phyloP scores from a whole-genome alignment of 371 early-diverging fungal species.

The Dichotomocladium elegans region DNA sequence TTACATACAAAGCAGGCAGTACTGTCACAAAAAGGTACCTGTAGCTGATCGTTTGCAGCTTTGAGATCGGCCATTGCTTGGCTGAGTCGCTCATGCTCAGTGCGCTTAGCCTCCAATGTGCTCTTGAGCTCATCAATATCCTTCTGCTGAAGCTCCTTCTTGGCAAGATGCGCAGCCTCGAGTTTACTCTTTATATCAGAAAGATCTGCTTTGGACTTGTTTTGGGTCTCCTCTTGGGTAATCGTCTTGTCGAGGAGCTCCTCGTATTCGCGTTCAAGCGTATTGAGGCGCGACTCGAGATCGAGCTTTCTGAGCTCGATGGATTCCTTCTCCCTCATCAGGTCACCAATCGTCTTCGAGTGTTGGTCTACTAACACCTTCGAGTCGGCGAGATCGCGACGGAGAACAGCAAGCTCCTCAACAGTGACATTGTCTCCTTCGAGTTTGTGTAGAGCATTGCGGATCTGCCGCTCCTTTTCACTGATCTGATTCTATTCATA shows the following conservation, averaged over 20 bases:
- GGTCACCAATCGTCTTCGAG: constrained; percentile 62
- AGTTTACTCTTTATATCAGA: constrained; percentile 79
- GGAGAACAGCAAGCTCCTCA: constrained; percentile 71
- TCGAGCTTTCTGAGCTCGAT: constrained; percentile 67
- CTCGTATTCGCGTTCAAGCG: constrained; percentile 85
- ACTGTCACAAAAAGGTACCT: constrained; percentile 12
- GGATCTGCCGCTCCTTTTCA: constrained; percentile 75
- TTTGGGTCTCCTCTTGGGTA: constrained; percentile 79
- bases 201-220: constrained; percentile 62
- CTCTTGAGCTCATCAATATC: constrained; percentile 75
- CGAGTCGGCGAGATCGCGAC: constrained; percentile 74
- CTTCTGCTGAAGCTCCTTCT: constrained; percentile 70
- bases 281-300: constrained; percentile 68
- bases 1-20: background rate
- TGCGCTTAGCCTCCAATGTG: constrained; percentile 65
- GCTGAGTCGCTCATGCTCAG: constrained; percentile 66
- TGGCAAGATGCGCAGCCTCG: constrained; percentile 79
- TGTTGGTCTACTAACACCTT: constrained; percentile 67
- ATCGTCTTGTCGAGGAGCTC: constrained; percentile 93
- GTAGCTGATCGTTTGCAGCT: constrained; percentile 65
- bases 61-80: constrained; percentile 55
- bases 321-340: constrained; percentile 58
- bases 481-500: constrained; percentile 51
- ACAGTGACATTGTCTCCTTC: constrained; percentile 34
- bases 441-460: constrained; percentile 67